Evolutionary conservation across 768 basidiomycete genomes (phyloP), one percentile per base, ranked within the genome.

Genomic region (Pseudohyphozyma bogoriensis): DNA sequence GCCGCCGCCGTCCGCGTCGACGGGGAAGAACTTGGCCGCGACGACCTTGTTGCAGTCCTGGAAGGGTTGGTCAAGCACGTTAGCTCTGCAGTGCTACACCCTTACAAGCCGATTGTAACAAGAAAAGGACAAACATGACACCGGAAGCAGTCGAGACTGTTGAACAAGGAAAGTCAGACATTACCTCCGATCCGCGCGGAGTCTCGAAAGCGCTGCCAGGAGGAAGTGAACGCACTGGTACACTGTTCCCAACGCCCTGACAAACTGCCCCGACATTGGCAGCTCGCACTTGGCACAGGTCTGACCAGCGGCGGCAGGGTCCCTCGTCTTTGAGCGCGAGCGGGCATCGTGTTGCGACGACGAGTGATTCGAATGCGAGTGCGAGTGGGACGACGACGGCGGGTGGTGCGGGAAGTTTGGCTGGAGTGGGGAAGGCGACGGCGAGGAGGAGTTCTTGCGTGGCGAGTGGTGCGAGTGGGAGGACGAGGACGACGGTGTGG

Each of bases 11-110:
- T 83, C 79, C 1, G 89, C 89, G 71, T 97, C 93, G 69, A 97
- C 88, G 24, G 95, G 93, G 75, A 99, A 99, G 78, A 99, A 99
- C 74, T 97, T 99, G 62, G 87, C 87, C 32, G 95, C 95, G 45
- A 99, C 95, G 50, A 96, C 87, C 70, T 86, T 85, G 68, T 88
- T 86, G 71, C 95, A 99, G 72, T 99, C 95, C 93, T 96, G 71
- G 12, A 1, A 24, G 62, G 36, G 45, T 35, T 13, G 45, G 24
- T 9, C 42, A 12, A 36, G 9, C 12, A 37, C 39, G 1, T 33
- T n/a, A n/a, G n/a, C n/a, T n/a, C n/a, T n/a, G n/a, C n/a, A n/a
- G n/a, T n/a, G n/a, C n/a, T n/a, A n/a, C n/a, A n/a, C n/a, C 52
- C 16, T 12, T 22, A 46, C 4, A 26, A 40, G 33, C 20, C 39